These are phyloP conservation scores for Pisolithus sp. DNA, from an alignment of 768 basidiomycete species.

Conservation along the genomic window DNA sequence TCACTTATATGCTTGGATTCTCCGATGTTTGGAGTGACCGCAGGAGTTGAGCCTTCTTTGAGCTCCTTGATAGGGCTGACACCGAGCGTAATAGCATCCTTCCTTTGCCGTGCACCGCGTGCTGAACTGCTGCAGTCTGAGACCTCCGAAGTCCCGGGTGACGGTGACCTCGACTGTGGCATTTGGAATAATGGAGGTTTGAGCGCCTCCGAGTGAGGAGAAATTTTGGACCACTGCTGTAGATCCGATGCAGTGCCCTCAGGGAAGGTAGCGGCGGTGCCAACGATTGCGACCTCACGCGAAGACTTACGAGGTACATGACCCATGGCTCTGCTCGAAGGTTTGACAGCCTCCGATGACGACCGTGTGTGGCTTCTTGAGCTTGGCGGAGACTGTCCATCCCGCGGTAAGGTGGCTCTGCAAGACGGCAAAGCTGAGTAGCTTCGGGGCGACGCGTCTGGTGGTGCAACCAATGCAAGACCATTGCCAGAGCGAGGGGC, in stretches of 20 bases:
- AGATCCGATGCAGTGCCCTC: conserved; percentile 20
- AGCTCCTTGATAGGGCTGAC: conserved; percentile 25
- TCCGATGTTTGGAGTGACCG: conserved; percentile 58
- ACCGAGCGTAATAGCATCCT: conserved; percentile 28
- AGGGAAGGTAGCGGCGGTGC: conserved; percentile 31
- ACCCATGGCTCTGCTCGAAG: conserved; percentile 24
- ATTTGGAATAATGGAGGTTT: conserved; percentile 34
- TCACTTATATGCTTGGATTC: conserved; percentile 51
- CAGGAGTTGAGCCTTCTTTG: conserved; percentile 19
- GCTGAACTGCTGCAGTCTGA: conserved; percentile 28
- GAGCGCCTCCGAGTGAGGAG: conserved; percentile 25
- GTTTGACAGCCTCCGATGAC: conserved; percentile 38
- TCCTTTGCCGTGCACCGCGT: conserved; percentile 23
- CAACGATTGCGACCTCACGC: conserved; percentile 49
- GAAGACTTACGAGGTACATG: conserved; percentile 39
- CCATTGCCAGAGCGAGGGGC: conserved; percentile 37
- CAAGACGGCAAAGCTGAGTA: conserved; percentile 52
- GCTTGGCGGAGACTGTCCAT: conserved; percentile 2
- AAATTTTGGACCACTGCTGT: conserved; percentile 25
- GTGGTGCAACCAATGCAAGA: conserved; percentile 66
- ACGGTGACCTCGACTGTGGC: conserved; percentile 29
- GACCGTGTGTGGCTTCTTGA: conserved; percentile 36
- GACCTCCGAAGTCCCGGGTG: conserved; percentile 24
- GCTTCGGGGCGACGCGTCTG: conserved; percentile 52
- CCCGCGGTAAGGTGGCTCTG: conserved; percentile 30